Evolutionary conservation across 768 basidiomycete species (phyloP).

Genomic region (Xerocomus spinulosus): DNA sequence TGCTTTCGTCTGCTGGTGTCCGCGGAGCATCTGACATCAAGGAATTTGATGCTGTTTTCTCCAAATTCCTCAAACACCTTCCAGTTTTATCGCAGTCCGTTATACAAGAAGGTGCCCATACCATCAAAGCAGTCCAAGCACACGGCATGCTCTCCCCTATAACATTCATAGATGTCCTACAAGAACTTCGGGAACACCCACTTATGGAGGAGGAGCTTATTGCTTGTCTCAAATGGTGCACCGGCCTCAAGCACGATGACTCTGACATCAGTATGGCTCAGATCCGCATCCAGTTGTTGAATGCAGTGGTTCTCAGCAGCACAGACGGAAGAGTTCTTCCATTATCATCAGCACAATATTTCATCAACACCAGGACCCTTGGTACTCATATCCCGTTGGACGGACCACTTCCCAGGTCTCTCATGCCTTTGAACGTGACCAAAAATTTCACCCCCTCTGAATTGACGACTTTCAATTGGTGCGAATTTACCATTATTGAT

Average conservation of each 20-base stretch:
- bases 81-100: constrained; percentile 68
- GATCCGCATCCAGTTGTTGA: constrained; percentile 58
- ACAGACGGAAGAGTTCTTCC: constrained; percentile 56
- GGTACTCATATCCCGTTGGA: constrained; percentile 61
- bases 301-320: constrained; percentile 58
- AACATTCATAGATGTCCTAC: constrained; percentile 76
- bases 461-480: constrained; percentile 69
- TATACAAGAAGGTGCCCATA: constrained; percentile 48
- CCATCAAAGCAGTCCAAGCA: constrained; percentile 57
- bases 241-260: constrained; percentile 36
- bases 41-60: constrained; percentile 65
- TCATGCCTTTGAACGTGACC: constrained; percentile 67
- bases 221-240: constrained; percentile 90
- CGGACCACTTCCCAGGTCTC: constrained; percentile 70
- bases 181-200: constrained; percentile 67
- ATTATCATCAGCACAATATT: constrained; percentile 64
- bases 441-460: constrained; percentile 50
- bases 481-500: constrained; percentile 66
- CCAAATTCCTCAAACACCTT: constrained; percentile 71
- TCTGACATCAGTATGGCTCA: constrained; percentile 35
- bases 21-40: constrained; percentile 62
- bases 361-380: constrained; percentile 59
- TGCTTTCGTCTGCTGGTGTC: constrained; percentile 76
- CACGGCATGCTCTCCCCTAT: constrained; percentile 68
- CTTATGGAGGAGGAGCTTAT: constrained; percentile 68